Percentiles rank a stretch among this genome's conserved stretches.
phyloP scores from a whole-genome alignment of 768 basidiomycete species.

The Rickenella mellea region DNA sequence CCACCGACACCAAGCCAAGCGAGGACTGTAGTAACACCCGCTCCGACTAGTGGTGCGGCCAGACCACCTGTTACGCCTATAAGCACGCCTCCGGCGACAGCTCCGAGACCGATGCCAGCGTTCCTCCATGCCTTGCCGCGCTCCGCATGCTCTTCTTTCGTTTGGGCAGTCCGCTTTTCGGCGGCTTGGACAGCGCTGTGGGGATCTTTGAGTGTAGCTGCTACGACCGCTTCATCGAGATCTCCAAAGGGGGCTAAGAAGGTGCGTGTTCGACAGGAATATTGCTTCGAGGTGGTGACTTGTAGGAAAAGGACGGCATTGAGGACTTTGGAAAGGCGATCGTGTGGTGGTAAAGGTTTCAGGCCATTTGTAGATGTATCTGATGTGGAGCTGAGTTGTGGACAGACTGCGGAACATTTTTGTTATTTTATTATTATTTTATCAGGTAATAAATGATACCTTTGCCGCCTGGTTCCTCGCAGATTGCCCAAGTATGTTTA shows the following conservation, averaged over 20 bases:
- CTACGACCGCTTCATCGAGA: conserved; percentile 35
- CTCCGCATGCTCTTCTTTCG: conserved; percentile 32
- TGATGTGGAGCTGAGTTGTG: conserved; percentile 28
- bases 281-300: conserved; percentile 35
- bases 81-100: conserved; percentile 45
- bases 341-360: conserved; percentile 25
- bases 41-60: conserved; percentile 50
- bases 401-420: conserved; percentile 26
- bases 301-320: conserved; percentile 43
- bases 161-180: conserved; percentile 29
- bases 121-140: conserved; percentile 30
- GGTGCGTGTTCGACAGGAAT: conserved; percentile 40
- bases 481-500: conserved; percentile 34
- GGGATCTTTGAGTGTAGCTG: conserved; percentile 39
- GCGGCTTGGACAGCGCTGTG: conserved; percentile 34
- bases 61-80: conserved; percentile 52
- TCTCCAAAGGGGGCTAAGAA: conserved; percentile 31
- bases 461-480: conserved; percentile 31
- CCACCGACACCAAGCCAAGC: conserved; percentile 46
- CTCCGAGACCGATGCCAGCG: conserved; percentile 41
- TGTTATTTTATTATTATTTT: conserved; percentile 4
- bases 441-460: conserved; percentile 11
- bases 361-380: conserved; percentile 38
- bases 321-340: conserved; percentile 32
- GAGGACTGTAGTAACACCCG: conserved; percentile 36